Evolutionary conservation across 2,329 filamentous ascomycete genomes (phyloP).

Genomic region (Laburnicola sp.): DNA sequence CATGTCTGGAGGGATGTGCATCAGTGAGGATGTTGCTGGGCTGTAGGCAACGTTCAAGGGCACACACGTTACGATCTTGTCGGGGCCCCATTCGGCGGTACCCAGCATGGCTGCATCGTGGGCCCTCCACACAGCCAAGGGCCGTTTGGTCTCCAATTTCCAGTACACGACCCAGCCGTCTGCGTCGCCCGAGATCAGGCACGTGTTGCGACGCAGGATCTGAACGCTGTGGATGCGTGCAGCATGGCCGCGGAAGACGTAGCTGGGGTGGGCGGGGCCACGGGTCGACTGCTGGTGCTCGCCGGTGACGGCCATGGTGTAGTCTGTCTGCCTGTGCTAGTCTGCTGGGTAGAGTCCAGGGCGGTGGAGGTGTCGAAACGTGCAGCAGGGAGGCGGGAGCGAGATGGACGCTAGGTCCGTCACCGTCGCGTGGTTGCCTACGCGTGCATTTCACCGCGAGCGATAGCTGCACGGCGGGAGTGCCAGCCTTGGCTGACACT

Average conservation of each 20-base stretch:
- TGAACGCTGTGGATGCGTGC: slow-evolving; percentile 75
- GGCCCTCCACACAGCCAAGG: slow-evolving; percentile 82
- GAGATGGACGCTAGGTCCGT: no score
- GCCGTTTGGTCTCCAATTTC: slow-evolving; percentile 79
- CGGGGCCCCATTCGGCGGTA: slow-evolving; percentile 69
- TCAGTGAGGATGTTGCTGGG: slow-evolving; percentile 4
- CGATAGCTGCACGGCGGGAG: no score
- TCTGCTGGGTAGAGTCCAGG: no score
- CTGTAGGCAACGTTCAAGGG: background rate
- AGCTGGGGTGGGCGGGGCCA: slow-evolving; percentile 61
- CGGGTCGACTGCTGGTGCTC: slow-evolving; percentile 35
- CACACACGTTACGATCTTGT: slow-evolving; percentile 80
- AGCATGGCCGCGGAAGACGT: slow-evolving; percentile 83
- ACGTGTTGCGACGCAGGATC: slow-evolving; percentile 73
- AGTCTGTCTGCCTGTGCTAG: no score
- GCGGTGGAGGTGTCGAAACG: no score
- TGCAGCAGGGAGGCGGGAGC: no score
- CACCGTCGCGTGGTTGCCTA: no score
- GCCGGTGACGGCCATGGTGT: slow-evolving; percentile 30
- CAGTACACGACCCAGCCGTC: slow-evolving; percentile 88
- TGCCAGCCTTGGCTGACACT: no score
- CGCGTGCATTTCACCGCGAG: no score
- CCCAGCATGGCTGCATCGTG: slow-evolving; percentile 79
- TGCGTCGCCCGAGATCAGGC: slow-evolving; percentile 83
- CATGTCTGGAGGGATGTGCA: slow-evolving; percentile 66